A percentile compares a stretch with the other conserved stretches of the same genome.
Evolutionary conservation across 169 alveolate genomes (phyloP).

Genomic region (Eimeria falciformis): DNA sequence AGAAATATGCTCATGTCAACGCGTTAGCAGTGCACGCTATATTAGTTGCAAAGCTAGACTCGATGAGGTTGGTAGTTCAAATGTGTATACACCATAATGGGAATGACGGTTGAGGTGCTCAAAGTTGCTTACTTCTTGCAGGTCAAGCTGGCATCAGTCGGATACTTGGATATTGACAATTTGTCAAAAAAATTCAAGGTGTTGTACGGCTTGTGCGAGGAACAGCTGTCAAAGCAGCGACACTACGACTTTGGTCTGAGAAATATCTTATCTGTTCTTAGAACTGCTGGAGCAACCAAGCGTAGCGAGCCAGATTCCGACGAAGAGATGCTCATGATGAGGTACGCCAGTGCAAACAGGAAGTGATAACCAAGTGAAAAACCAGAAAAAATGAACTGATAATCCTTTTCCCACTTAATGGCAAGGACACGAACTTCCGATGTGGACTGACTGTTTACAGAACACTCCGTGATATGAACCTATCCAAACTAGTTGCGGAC

Average conservation of each 20-base stretch:
- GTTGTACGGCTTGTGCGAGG: constrained; percentile 95
- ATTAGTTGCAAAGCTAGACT: neutral
- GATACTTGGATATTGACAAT: constrained; percentile 90
- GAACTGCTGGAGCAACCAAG: constrained; percentile 96
- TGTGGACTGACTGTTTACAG: constrained; percentile 84
- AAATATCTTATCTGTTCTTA: constrained; percentile 94
- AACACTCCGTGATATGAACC: constrained; percentile 96
- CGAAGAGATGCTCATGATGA: constrained; percentile 91
- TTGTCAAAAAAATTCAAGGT: constrained; percentile 96
- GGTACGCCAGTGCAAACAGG: constrained; percentile 9
- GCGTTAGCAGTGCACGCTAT: neutral
- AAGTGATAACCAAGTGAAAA: neutral
- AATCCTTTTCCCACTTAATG: no score
- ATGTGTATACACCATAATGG: no score
- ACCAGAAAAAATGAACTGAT: no score
- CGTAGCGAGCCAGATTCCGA: constrained; percentile 91
- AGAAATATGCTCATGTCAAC: no score
- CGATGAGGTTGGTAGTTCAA: neutral
- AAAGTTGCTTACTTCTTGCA: constrained; percentile 15
- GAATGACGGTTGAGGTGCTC: no score
- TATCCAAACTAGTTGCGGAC: constrained; percentile 96
- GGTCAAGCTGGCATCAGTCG: constrained; percentile 96
- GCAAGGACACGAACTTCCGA: constrained; percentile 60
- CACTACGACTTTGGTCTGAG: constrained; percentile 97
- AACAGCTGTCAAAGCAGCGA: constrained; percentile 95